Conservation (phyloP, 768 basidiomycete genomes). For the Tylopilus balloui region DNA sequence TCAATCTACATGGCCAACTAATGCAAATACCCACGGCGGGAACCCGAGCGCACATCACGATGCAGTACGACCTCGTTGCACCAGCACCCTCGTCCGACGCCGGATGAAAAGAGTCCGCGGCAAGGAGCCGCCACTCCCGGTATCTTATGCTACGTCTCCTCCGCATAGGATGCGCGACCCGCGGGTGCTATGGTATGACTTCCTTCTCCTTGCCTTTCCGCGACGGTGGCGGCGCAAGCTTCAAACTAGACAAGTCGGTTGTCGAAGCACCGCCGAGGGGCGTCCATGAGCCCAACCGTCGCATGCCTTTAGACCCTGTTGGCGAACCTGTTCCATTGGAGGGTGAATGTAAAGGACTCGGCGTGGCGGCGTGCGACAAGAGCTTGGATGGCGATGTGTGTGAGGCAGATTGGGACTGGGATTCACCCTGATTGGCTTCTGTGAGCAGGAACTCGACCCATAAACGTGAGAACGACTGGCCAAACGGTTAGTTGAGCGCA, state of each 20-base stretch:
- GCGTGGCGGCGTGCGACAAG: constrained; percentile 36
- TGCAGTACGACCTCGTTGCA: constrained; percentile 2
- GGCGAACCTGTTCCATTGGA: constrained; percentile 10
- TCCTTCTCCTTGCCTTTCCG: constrained; percentile 48
- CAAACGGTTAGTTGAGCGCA: not conserved
- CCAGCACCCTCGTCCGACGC: constrained; percentile 4
- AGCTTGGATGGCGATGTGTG: constrained; percentile 17
- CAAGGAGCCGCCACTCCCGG: not conserved
- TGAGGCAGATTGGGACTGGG: constrained; percentile 17
- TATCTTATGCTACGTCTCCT: not conserved
- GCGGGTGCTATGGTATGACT: constrained; percentile 10
- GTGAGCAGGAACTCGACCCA: constrained; percentile 98
- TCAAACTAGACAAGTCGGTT: constrained; percentile 39
- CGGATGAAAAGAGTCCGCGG: not conserved
- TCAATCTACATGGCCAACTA: constrained; percentile 14
- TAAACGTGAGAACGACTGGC: constrained; percentile 90
- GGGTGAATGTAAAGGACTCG: constrained; percentile 33
- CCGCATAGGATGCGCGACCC: not conserved
- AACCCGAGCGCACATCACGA: constrained; percentile 3
- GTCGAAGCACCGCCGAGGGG: constrained; percentile 26
- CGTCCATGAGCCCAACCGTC: constrained; percentile 39
- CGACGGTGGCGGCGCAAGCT: constrained; percentile 34
- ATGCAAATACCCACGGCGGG: constrained; percentile 5
- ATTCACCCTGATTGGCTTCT: constrained; percentile 57
- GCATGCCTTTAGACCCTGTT: constrained; percentile 23